Base-by-base conservation (phyloP, 129 eudicot species). In the Cynara cardunculus region DNA sequence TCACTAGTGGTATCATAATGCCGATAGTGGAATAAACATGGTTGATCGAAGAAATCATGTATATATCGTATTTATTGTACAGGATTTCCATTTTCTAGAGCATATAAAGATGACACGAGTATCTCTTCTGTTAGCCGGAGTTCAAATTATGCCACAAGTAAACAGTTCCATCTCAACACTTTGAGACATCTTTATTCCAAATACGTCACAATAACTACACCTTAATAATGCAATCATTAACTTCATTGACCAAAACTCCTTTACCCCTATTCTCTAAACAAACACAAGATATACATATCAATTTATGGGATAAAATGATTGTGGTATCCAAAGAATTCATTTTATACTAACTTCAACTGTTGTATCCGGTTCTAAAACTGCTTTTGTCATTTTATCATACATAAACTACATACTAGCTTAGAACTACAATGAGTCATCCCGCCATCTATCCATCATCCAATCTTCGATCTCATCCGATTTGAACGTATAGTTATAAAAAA, bases 131-230 rank as follows among this genome's bases (percentile, higher is more conserved):
- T 16, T 71, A 68, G 61, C 22, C 66, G 22, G 30, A 49, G 24
- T 79, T 70, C 12, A 8, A 69, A 25, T 3, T 1, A 79, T 49
- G 25, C 30, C 56, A 68, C 25, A 44, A 44, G 27, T 31, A 44
- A 46, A 44, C 82, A 78, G 68, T 78, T 68, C 27, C 77, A 41
- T 73, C 18, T 2, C 35, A 37, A 72, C 30, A n/a, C 61, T 73
- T 46, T 39, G 28, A 73, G 25, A 24, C 65, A 73, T 41, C 1
- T 2, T 1, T 21, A 72, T 21, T 41, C 24, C 35, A 39, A 24
- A 12, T 59, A 59, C 14, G 25, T 18, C 14, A 80, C 62, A 21
- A 18, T 26, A 25, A 19, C 46, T 39, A 27, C 27, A 26, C 75
- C 41, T 41, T 78, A 26, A 67, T 78, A 67, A 78, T 67, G 74